phyloP scores from a whole-genome alignment of 1,139 yeast species.

The Geotrichum restrictum region DNA sequence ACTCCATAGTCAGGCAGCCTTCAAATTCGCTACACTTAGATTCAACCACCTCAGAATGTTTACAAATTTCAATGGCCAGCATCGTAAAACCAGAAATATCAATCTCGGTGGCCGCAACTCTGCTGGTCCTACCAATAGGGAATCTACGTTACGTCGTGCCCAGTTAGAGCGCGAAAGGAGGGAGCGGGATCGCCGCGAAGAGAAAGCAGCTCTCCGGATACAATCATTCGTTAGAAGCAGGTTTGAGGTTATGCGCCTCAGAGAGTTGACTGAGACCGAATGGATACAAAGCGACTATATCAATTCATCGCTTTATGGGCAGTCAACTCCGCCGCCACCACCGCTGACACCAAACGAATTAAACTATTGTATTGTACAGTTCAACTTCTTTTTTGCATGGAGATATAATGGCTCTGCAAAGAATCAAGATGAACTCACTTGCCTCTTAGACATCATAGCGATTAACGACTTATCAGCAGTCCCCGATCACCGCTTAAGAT shows the following conservation, averaged over 20 bases:
- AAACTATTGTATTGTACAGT: slow-evolving; percentile 17
- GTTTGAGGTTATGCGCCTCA: slow-evolving; percentile 21
- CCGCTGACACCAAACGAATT: slow-evolving; percentile 5
- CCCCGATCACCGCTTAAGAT: not conserved
- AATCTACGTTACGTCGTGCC: slow-evolving; percentile 55
- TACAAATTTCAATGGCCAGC: slow-evolving; percentile 40
- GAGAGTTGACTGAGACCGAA: slow-evolving; percentile 22
- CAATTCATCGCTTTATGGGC: slow-evolving; percentile 9
- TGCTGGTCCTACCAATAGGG: slow-evolving; percentile 32
- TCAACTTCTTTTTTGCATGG: slow-evolving; percentile 21
- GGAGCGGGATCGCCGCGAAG: slow-evolving; percentile 13
- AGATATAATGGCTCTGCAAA: slow-evolving; percentile 18
- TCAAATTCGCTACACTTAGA: not conserved
- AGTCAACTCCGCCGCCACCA: not conserved
- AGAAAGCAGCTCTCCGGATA: slow-evolving; percentile 47
- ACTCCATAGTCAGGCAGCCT: not conserved
- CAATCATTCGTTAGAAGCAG: slow-evolving; percentile 42
- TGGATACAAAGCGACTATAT: slow-evolving; percentile 22
- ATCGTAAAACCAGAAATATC: slow-evolving; percentile 49
- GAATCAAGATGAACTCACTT: slow-evolving; percentile 8
- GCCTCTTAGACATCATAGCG: not conserved
- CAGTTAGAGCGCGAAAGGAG: slow-evolving; percentile 63
- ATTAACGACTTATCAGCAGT: not conserved
- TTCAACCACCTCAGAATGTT: slow-evolving; percentile 9
- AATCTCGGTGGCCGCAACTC: slow-evolving; percentile 53